Evolutionary conservation across 202 grass and related monocot species (phyloP).

Genomic region (Alloteropsis angusta): DNA sequence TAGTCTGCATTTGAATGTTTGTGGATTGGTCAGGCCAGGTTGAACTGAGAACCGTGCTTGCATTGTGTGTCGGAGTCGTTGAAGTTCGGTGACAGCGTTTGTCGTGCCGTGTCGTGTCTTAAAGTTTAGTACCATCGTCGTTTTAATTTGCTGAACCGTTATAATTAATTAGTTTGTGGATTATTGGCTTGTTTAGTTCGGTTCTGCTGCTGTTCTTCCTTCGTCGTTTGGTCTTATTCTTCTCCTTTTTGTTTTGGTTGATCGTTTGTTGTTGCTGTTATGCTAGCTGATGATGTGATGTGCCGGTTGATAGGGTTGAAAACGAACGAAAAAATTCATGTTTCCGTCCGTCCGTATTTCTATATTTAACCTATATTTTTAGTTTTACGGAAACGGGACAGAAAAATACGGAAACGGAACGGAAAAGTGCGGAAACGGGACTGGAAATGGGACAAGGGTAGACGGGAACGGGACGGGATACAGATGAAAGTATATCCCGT

Average conservation of each 20-base stretch:
- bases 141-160: not conserved
- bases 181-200: not conserved
- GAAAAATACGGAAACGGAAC: too few species aligned
- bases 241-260: not conserved
- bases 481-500: too few species aligned
- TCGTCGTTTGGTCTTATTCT: not conserved
- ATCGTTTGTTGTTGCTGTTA: not conserved
- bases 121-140: not conserved
- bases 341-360: not conserved
- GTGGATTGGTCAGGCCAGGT: not conserved
- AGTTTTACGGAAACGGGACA: too few species aligned
- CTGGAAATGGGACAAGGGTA: too few species aligned
- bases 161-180: not conserved
- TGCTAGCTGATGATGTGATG: not conserved
- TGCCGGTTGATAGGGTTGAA: too few species aligned
- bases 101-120: not conserved
- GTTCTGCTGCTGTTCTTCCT: not conserved
- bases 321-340: too few species aligned
- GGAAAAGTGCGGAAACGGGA: too few species aligned
- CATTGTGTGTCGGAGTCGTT: not conserved
- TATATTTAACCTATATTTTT: too few species aligned
- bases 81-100: not conserved
- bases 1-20: not conserved
- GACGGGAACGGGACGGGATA: too few species aligned
- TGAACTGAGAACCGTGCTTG: not conserved